phyloP scores from a whole-genome alignment of 495 filamentous ascomycete species.

The Penicillium canescens region DNA sequence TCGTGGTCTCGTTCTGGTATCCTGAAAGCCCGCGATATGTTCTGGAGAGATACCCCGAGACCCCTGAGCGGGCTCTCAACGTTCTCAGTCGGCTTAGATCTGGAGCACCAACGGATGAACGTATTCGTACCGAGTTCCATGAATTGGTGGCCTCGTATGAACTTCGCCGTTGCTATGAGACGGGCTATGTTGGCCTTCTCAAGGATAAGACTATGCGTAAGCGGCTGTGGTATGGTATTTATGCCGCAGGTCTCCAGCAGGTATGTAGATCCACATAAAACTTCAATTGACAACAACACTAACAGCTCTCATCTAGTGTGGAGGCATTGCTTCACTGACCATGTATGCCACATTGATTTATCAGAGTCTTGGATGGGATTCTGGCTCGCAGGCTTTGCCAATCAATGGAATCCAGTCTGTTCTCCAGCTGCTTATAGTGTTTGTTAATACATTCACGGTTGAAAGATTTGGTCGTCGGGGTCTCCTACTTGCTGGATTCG shows the following conservation, averaged over 20 bases:
- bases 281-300: neutral
- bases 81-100: slow-evolving; percentile 29
- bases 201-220: slow-evolving; percentile 36
- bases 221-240: slow-evolving; percentile 34
- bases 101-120: slow-evolving; percentile 25
- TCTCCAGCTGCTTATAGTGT: slow-evolving; percentile 35
- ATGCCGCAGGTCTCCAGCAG: slow-evolving; percentile 35
- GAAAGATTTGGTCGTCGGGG: slow-evolving; percentile 34
- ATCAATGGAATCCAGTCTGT: slow-evolving; percentile 39
- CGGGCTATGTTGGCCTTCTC: slow-evolving; percentile 32
- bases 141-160: slow-evolving; percentile 35
- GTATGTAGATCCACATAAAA: slow-evolving; percentile 4
- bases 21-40: slow-evolving; percentile 33
- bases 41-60: slow-evolving; percentile 37
- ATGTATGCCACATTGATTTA: slow-evolving; percentile 43
- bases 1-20: slow-evolving; percentile 36
- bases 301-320: slow-evolving; percentile 7
- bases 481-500: slow-evolving; percentile 32
- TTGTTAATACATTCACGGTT: slow-evolving; percentile 42
- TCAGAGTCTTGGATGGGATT: slow-evolving; percentile 35
- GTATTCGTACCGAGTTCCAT: slow-evolving; percentile 35
- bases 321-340: slow-evolving; percentile 19
- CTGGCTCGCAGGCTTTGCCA: slow-evolving; percentile 32
- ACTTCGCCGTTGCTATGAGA: slow-evolving; percentile 26
- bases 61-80: slow-evolving; percentile 28